Conservation (phyloP, 2,329 filamentous ascomycete species). For the Ilyonectria robusta region DNA sequence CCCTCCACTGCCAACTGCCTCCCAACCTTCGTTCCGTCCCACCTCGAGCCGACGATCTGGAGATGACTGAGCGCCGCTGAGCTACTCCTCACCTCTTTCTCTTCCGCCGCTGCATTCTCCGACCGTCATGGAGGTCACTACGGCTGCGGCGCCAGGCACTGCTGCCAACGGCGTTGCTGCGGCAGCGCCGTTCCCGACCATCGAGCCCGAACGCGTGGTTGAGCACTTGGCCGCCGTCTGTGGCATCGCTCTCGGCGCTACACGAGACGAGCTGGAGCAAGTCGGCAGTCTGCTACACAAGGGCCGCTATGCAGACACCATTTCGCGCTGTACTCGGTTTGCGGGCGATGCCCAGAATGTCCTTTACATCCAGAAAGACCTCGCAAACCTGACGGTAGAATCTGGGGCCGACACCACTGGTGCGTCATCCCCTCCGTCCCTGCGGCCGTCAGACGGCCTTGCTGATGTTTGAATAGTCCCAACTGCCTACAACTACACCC, state of each 20-base stretch:
- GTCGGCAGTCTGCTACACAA: conserved; percentile 87
- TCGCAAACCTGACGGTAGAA: conserved; percentile 67
- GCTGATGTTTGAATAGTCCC: conserved; percentile 52
- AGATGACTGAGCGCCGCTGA: conserved; percentile 49
- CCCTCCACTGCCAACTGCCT: conserved; percentile 26
- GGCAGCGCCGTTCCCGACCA: conserved; percentile 63
- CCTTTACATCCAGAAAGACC: conserved; percentile 92
- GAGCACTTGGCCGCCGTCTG: conserved; percentile 81
- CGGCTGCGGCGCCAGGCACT: conserved; percentile 60
- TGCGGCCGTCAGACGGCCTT: conserved; percentile 7
- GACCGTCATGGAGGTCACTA: conserved; percentile 68
- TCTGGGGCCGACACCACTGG: conserved; percentile 63
- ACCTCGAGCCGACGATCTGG: conserved; percentile 41
- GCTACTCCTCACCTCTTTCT: conserved; percentile 35
- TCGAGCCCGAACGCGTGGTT: conserved; percentile 79
- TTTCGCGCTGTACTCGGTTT: conserved; percentile 90
- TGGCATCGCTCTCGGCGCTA: conserved; percentile 81
- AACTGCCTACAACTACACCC: conserved; percentile 79
- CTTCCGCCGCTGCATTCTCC: conserved; percentile 29
- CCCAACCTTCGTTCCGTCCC: conserved; percentile 23
- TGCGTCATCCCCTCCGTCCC: conserved; percentile 49
- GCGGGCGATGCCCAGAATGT: conserved; percentile 89
- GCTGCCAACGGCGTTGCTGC: conserved; percentile 62
- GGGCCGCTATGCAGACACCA: conserved; percentile 80
- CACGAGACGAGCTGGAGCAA: conserved; percentile 82